A percentile compares a stretch with the other conserved stretches of the same genome.
phyloP scores from a whole-genome alignment of 208 protist species.

The Acanthamoeba culbertsoni region DNA sequence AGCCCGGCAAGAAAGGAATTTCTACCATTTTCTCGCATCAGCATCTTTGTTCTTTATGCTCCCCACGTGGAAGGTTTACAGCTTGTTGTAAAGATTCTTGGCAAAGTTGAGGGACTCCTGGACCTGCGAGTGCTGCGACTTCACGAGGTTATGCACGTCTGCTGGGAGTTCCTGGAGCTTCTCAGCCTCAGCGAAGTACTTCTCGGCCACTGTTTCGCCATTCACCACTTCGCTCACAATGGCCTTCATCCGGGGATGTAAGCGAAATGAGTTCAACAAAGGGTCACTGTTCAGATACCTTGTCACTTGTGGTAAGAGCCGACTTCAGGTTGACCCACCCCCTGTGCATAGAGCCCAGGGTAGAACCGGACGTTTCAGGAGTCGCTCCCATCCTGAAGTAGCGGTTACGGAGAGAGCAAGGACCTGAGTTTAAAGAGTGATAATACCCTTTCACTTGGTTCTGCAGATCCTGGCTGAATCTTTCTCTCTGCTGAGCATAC shows the following conservation, averaged over 20 bases:
- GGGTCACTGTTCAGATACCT: neutral
- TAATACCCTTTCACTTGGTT: neutral
- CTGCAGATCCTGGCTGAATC: constrained; percentile 34
- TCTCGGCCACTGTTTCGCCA: neutral
- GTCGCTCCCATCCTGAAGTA: neutral
- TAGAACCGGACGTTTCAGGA: neutral
- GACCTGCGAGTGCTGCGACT: neutral
- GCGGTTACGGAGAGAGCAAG: neutral
- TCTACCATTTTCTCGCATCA: no score
- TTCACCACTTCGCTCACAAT: neutral
- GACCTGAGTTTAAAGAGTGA: neutral
- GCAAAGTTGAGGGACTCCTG: neutral
- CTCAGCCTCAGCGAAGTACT: neutral
- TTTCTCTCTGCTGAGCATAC: constrained; percentile 4
- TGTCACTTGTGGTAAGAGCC: neutral
- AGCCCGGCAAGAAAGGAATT: no score
- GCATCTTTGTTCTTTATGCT: no score
- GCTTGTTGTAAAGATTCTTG: neutral
- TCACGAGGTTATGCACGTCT: neutral
- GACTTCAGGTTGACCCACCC: constrained; percentile 15
- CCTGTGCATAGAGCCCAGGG: neutral
- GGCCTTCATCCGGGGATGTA: neutral
- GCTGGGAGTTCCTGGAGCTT: neutral
- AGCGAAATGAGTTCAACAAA: neutral
- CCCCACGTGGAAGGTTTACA: no score